phyloP scores from a whole-genome alignment of 2,329 filamentous ascomycete species.

The Aspergillus ibericus region DNA sequence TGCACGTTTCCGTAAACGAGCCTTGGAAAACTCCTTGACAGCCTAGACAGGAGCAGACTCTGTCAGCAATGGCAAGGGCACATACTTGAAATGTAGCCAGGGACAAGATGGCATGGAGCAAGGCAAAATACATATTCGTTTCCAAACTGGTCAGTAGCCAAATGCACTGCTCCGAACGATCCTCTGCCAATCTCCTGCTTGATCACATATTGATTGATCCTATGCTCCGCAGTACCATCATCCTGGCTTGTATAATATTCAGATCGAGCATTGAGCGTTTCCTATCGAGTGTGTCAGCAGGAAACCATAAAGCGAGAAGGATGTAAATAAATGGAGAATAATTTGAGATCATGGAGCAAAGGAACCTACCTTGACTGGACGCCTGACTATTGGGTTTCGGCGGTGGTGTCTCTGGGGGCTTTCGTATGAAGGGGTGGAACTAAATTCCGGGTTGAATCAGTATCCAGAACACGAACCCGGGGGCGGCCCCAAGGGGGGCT shows the following conservation, averaged over 20 bases:
- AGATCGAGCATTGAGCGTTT: constrained; percentile 87
- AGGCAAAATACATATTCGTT: constrained; percentile 73
- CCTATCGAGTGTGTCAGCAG: constrained; percentile 50
- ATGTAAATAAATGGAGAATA: not conserved
- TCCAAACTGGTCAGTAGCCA: constrained; percentile 86
- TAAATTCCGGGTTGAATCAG: constrained; percentile 26
- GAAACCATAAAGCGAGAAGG: not conserved
- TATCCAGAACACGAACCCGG: not conserved
- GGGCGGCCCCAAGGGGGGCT: not conserved
- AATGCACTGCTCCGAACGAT: constrained; percentile 90
- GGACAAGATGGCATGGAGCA: not conserved
- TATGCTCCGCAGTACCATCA: constrained; percentile 77
- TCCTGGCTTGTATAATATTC: constrained; percentile 82
- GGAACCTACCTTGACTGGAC: constrained; percentile 59
- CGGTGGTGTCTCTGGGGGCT: constrained; percentile 66
- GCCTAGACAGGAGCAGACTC: constrained; percentile 57
- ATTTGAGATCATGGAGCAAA: constrained; percentile 4
- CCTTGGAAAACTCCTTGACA: constrained; percentile 96
- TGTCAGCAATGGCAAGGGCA: constrained; percentile 9
- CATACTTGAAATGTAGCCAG: not conserved
- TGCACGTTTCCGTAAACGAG: constrained; percentile 80
- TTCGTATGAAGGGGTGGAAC: constrained; percentile 59
- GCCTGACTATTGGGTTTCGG: constrained; percentile 59
- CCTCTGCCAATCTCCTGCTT: constrained; percentile 95
- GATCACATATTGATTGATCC: constrained; percentile 93